These are phyloP conservation scores for Saturnispora sanitii DNA, from an alignment of 805 yeast genomes.

Conservation along the genomic window DNA sequence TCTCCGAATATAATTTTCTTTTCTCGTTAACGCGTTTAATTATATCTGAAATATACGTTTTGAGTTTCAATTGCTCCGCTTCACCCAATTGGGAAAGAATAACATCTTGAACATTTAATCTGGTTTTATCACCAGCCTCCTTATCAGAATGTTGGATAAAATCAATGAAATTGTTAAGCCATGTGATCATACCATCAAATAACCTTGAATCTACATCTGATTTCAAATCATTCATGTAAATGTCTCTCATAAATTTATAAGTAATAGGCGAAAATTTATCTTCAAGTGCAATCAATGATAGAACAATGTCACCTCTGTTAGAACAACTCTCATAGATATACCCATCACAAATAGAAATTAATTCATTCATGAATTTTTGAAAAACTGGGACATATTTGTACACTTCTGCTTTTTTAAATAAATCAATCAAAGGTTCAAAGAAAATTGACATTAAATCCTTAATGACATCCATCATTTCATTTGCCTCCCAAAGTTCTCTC, in stretches of 20 bases:
- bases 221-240: slow-evolving; percentile 68
- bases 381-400: slow-evolving; percentile 56
- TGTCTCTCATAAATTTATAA: slow-evolving; percentile 67
- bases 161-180: slow-evolving; percentile 61
- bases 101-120: slow-evolving; percentile 34
- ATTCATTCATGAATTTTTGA: slow-evolving; percentile 56
- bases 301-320: slow-evolving; percentile 47
- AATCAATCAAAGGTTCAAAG: slow-evolving; percentile 62
- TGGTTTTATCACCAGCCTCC: slow-evolving; percentile 43
- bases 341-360: slow-evolving; percentile 46
- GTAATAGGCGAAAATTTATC: slow-evolving; percentile 64
- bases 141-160: slow-evolving; percentile 56
- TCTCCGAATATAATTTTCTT: slow-evolving; percentile 30
- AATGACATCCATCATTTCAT: slow-evolving; percentile 64
- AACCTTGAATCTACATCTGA: slow-evolving; percentile 25
- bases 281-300: slow-evolving; percentile 53
- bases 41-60: slow-evolving; percentile 33
- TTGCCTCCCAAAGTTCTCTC: slow-evolving; percentile 77
- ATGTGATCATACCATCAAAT: slow-evolving; percentile 59
- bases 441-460: slow-evolving; percentile 64
- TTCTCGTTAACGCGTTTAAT: slow-evolving; percentile 30
- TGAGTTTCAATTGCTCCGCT: slow-evolving; percentile 18
- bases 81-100: slow-evolving; percentile 21
- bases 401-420: slow-evolving; percentile 58
- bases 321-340: slow-evolving; percentile 37